Base-by-base conservation (phyloP, 176 grass and related monocot species). In the Oryza meridionalis region DNA sequence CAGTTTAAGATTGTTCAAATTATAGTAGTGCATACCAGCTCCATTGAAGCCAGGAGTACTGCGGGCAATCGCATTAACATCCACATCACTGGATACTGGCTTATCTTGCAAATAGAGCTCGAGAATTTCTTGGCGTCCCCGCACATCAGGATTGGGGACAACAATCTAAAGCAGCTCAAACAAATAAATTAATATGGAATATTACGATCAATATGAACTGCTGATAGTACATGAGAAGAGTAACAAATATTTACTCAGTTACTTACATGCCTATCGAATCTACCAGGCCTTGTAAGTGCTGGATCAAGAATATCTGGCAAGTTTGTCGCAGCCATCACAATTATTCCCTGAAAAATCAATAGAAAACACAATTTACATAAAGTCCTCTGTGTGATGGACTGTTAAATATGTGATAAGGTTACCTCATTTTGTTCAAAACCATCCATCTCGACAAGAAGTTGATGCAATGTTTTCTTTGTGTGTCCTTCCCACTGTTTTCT, bases 391-490 rank as follows among this genome's bases (percentile, higher is more conserved):
- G 63, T 6, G 55, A n/a, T 29, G 45, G 13, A 37, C 11, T 81
- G 65, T 66, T 70, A 67, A 42, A 70, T 82, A 65, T 13, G 27
- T 81, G 15, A 77, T 86, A 25, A 74, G 38, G 21, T 69, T 79
- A 99, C 97, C 93, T 99, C 97, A 69, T 99, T 99, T 91, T 99
- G 93, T 89, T 99, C 97, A 91, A 99, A 99, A 38, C 97, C 97
- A 47, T 99, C 97, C 97, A 99, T 99, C 89, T 99, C 97, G 43
- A 99, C 97, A 81, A 99, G 97, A 75, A 99, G 91, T 75, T 99
- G 97, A 96, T 99, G 97, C 81, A 99, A 86, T 69, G 97, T 99
- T 87, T 99, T 99, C 82, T 99, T 99, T 58, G 97, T 91, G 75
- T 99, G 97, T 9, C 97, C 97, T 88, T 99, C 97, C 97, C 97